Evolutionary conservation across 1,284 basidiomycete genomes (phyloP), one percentile per base, ranked within the genome.

Genomic region (Ganoderma leucocontextum): DNA sequence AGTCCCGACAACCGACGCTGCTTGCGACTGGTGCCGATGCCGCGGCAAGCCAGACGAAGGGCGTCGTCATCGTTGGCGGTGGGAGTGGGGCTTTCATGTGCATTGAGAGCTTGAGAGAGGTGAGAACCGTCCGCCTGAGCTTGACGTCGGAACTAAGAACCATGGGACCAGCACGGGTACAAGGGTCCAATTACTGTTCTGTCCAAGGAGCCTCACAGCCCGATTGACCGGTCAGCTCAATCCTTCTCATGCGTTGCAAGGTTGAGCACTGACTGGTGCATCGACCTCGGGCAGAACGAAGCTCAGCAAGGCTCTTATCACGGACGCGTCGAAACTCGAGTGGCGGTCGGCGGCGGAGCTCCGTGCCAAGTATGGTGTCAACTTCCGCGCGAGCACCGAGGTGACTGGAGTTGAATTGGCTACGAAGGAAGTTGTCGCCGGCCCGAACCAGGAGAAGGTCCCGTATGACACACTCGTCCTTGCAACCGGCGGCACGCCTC

Each of bases 51-150:
- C 70, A 74, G 17, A 72, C 75, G 22, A 75, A 75, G 25, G 90
- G 91, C 17, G 90, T 95, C 22, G 91, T 98, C 36, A 95, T 98
- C 68, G 87, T 98, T 53, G 95, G 94, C 42, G 96, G 96, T 55
- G 96, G 96, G 25, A 88, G 93, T 29, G 96, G 91, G 61, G 89
- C 91, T 22, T 91, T 95, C 77, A 88, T 95, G 72, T 86, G 91
- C 9, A 85, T 97, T 63, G 95, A 97, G 79, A 93, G 92, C 77
- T 82, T 98, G 75, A 84, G 96, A 70, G 93, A 95, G 86, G 92
- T 93, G 8, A 61, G 61, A 36, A 9, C 8, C 8, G 38, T 61
- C 60, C n/a, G 59, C 22, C 19, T n/a, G 12, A 55, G 9, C 12
- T 33, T 8, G 29, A 2, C 15, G 22, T 15, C 33, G 19, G 55